Evolutionary conservation across 352 stramenopile species (phyloP).

Genomic region (Phytophthora tubulina): DNA sequence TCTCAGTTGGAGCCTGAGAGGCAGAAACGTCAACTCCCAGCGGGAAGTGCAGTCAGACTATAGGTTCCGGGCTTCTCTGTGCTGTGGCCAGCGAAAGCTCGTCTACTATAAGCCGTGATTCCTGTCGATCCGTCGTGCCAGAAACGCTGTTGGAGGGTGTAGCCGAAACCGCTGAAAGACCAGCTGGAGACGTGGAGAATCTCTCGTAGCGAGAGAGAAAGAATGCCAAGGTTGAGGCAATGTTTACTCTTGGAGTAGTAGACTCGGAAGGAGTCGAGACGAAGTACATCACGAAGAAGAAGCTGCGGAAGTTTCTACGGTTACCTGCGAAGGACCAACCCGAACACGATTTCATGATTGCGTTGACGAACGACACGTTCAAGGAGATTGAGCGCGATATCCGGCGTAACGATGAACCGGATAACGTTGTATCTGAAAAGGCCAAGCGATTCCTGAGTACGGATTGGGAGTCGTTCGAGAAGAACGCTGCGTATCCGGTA

Average conservation of each 20-base stretch:
- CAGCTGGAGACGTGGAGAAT: slow-evolving; percentile 13
- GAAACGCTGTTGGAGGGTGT: slow-evolving; percentile 15
- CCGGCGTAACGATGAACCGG: slow-evolving; percentile 3
- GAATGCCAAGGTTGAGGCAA: slow-evolving; percentile 12
- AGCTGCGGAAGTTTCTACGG: slow-evolving; percentile 29
- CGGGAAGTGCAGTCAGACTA: slow-evolving; percentile 15
- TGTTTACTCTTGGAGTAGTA: slow-evolving; percentile 19
- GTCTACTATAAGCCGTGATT: slow-evolving; percentile 16
- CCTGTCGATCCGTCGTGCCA: slow-evolving; percentile 16
- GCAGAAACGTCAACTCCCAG: slow-evolving; percentile 9
- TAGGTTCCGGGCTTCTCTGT: slow-evolving; percentile 9
- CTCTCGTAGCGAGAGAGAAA: slow-evolving; percentile 17
- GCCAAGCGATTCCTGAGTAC: slow-evolving; percentile 19
- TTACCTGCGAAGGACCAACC: slow-evolving; percentile 7
- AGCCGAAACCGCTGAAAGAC: slow-evolving; percentile 16
- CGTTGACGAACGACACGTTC: slow-evolving; percentile 25
- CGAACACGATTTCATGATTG: slow-evolving; percentile 29
- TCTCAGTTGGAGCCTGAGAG: slow-evolving; percentile 3
- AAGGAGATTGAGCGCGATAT: slow-evolving; percentile 5
- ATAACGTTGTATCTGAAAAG: slow-evolving; percentile 18
- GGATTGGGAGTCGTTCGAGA: slow-evolving; percentile 12
- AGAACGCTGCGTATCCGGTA: slow-evolving; percentile 3
- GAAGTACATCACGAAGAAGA: slow-evolving; percentile 35
- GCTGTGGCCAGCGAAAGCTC: slow-evolving; percentile 9
- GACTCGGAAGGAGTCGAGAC: slow-evolving; percentile 21